Conservation (phyloP, 441 rosid species). For the Brassica balearica region DNA sequence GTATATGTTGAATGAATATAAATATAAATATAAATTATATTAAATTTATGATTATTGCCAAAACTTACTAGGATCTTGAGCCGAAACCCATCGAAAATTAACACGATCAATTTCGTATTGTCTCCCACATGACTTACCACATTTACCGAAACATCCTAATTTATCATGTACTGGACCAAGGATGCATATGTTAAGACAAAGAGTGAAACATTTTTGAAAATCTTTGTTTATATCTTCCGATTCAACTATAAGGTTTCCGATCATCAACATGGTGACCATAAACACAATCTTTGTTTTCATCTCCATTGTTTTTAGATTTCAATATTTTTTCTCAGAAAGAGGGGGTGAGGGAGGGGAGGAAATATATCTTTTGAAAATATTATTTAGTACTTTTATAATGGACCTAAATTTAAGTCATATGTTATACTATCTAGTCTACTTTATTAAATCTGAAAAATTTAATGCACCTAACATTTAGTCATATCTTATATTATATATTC, state of each 20-base stretch:
- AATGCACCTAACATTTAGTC: not conserved
- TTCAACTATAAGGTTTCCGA: conserved; percentile 5
- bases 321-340: not conserved
- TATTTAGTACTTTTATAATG: not conserved
- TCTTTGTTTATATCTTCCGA: not conserved
- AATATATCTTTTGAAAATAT: not conserved
- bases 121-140: not conserved
- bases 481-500: not conserved
- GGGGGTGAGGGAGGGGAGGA: not conserved
- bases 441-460: not conserved
- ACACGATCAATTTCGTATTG: not conserved
- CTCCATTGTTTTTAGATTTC: not conserved
- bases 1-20: not conserved
- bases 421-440: not conserved
- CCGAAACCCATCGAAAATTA: not conserved
- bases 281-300: not conserved
- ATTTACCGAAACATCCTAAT: not conserved
- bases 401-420: not conserved
- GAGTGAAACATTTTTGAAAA: not conserved
- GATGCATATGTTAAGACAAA: not conserved
- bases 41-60: not conserved
- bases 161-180: not conserved
- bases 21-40: not conserved
- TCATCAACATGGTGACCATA: not conserved
- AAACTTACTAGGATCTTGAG: conserved; percentile 3